These are phyloP conservation scores for Rhododendron vialii DNA, from an alignment of 148 eudicot genomes.

Conservation along the genomic window DNA sequence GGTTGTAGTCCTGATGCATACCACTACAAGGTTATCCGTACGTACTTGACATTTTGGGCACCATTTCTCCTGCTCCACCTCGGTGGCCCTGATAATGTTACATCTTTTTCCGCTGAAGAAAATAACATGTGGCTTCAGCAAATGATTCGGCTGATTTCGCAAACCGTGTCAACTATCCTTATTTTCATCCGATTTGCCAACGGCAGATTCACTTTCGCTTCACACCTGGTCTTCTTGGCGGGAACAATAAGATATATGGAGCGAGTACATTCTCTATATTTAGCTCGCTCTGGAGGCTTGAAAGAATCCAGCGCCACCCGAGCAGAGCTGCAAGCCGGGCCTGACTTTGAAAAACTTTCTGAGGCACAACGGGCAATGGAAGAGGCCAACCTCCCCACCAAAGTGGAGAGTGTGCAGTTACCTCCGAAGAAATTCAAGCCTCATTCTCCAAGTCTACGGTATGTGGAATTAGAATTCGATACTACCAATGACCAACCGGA, in stretches of 20 bases:
- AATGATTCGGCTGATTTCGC: background rate
- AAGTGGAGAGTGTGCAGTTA: background rate
- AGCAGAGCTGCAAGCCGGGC: background rate
- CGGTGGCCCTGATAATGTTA: background rate
- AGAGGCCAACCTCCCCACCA: background rate
- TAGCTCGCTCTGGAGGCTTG: background rate
- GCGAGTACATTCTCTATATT: background rate
- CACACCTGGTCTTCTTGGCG: background rate
- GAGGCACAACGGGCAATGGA: background rate
- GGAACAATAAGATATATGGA: background rate
- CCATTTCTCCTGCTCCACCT: background rate
- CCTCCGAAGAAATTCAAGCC: background rate
- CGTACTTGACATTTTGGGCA: background rate
- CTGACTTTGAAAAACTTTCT: background rate
- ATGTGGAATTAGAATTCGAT: background rate
- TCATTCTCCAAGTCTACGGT: background rate
- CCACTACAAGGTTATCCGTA: too few relatives aligned
- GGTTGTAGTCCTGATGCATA: background rate
- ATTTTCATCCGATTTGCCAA: background rate
- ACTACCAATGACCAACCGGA: background rate
- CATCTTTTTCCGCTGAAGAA: background rate
- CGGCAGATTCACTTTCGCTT: background rate
- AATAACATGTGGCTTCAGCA: background rate
- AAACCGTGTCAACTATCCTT: background rate
- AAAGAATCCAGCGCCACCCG: background rate